Evolutionary conservation across 192 early-diverging fungal species (phyloP), one percentile per base, ranked within the genome.

Genomic region (Phycomyces nitens): DNA sequence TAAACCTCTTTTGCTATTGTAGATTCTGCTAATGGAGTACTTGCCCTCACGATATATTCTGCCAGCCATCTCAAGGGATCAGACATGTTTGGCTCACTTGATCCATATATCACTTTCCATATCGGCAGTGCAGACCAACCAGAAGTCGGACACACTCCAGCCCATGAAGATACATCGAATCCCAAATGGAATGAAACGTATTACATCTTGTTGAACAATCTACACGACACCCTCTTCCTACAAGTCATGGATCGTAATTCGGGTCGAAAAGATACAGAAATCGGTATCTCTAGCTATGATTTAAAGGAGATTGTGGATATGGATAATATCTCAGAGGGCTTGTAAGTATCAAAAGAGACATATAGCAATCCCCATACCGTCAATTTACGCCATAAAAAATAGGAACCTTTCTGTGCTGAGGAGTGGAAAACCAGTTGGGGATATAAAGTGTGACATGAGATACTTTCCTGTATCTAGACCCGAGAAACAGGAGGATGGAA

Each of bases 131-230:
- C 22, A 6, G 88, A 91, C 56, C 83, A 85, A 8, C 81, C 82
- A 58, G 83, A 79, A 49, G 56, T 89, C 1, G 83, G 67, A 3
- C 68, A 80, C 11, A 94, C 94, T 0, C 80, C 80, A 24, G 71
- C 75, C 0, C 84, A 92, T 57, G 72, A 85, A 22, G 88, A 94
- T 72, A 89, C 85, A 29, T 79, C 87, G 60, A 82, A 92, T 66
- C 95, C 97, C 52, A 76, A 86, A 56, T 99, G 94, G 94, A 83
- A 92, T 60, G 87, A 96, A 65, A 93, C 85, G 12, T 75, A 86
- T 59, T 82, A 78, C 40, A 74, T 97, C 50, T 70, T 94, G 44
- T 76, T 99, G 57, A 87, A 86, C 49, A 89, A 82, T 66, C 74
- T 88, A 60, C 78, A 87, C 4, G 92, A 95, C 54, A 80, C 79